Base-by-base conservation (phyloP, 306 rosid genomes). In the Pterocarpus santalinus region DNA sequence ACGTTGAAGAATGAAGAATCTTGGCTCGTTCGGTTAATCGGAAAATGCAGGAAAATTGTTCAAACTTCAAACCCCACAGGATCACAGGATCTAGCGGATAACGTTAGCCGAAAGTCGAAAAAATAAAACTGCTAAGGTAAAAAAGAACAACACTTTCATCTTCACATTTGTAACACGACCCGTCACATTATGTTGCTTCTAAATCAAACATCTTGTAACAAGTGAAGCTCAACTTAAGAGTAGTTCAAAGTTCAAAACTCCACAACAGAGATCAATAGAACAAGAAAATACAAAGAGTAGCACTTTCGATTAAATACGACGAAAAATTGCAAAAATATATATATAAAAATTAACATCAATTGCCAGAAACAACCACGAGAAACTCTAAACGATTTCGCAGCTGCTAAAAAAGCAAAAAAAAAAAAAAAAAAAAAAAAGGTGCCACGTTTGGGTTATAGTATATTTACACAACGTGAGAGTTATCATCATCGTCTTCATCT, bases 291-390 rank as follows among this genome's bases (percentile, higher is more conserved):
- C 10, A 10, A 65, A 17, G 41, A 35, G 44, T 22, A 22, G 1
- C 28, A 51, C 43, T 22, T 44, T 35, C 12, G n/a, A 66, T 52
- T 15, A 28, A 22, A 77, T 5, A 76, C 0, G 60, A 75, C 53
- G 53, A 38, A 22, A 64, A 28, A 35, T 52, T 47, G 15, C 13
- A 4, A 32, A 28, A 65, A 32, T 28, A 77, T 65, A 22, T 51
- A 68, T 52, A 52, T 13, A 15, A 38, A 17, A n/a, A 52, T 82
- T 15, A 12, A 64, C 41, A 56, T 16, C 49, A 65, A 68, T 69
- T 36, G 75, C 28, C 67, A 72, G 69, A 73, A 84, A 86, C 88
- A 90, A 80, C 88, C 15, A n/a, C 0, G 85, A 90, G 88, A 76
- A 43, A 72, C 75, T 55, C 16, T 15, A 13, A 65, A 36, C 36